phyloP scores from a whole-genome alignment of 169 alveolate genomes.

The Theileria luwenshuni region DNA sequence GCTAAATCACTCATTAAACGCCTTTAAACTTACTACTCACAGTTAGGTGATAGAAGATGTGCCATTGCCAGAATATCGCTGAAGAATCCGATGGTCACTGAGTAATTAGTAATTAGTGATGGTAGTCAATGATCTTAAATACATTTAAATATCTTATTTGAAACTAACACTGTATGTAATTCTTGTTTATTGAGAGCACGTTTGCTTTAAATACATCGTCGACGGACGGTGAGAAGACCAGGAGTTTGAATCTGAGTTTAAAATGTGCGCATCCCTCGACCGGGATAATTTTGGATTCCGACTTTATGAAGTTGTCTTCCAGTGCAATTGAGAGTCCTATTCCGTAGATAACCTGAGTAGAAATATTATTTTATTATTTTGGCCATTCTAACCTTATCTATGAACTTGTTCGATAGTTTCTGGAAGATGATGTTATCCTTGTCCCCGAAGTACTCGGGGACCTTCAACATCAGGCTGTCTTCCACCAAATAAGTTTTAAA shows the following conservation, averaged over 20 bases:
- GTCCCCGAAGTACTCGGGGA: conserved; percentile 53
- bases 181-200: conserved; percentile 13
- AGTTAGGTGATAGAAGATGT: conserved; percentile 20
- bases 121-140: background rate
- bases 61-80: conserved; percentile 48
- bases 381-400: conserved; percentile 31
- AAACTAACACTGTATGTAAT: conserved; percentile 22
- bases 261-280: conserved; percentile 58
- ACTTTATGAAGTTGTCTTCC: conserved; percentile 17
- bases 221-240: conserved; percentile 50
- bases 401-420: conserved; percentile 54
- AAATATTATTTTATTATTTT: background rate
- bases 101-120: background rate
- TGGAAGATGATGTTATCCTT: conserved; percentile 7
- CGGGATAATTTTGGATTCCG: conserved; percentile 45
- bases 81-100: conserved; percentile 58
- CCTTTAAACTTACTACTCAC: conserved; percentile 15
- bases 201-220: conserved; percentile 34
- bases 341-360: conserved; percentile 36
- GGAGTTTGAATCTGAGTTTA: conserved; percentile 31
- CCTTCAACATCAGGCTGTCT: conserved; percentile 43
- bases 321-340: conserved; percentile 45
- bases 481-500: conserved; percentile 40
- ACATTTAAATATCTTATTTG: background rate
- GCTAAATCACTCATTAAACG: background rate